A percentile compares a stretch with the other conserved stretches of the same genome.
Conservation (phyloP, 306 rosid species). For the Arachis stenosperma region DNA sequence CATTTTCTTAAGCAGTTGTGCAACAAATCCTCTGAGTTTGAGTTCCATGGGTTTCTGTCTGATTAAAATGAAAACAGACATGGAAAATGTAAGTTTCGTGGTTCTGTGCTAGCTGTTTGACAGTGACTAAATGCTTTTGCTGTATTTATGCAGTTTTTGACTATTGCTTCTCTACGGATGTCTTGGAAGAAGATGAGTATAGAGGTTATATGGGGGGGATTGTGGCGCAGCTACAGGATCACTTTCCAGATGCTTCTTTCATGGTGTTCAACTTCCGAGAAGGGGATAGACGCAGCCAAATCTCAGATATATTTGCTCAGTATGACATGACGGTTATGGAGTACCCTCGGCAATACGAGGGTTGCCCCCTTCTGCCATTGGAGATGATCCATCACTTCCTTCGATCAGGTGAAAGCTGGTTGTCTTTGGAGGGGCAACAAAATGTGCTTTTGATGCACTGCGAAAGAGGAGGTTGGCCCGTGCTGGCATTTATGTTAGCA, state of each 20-base stretch:
- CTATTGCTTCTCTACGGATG: constrained; percentile 93
- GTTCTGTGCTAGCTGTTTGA: background rate
- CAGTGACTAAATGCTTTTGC: constrained; percentile 20
- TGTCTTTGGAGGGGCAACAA: constrained; percentile 90
- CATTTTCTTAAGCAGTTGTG: constrained; percentile 13
- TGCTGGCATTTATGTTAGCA: constrained; percentile 97
- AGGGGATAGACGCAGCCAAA: constrained; percentile 76
- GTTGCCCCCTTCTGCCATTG: constrained; percentile 85
- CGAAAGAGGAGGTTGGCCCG: constrained; percentile 99
- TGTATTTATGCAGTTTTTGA: constrained; percentile 72
- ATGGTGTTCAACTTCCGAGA: constrained; percentile 97
- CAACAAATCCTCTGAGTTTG: background rate
- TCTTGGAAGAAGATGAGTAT: constrained; percentile 88
- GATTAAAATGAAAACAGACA: background rate
- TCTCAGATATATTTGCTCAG: constrained; percentile 81
- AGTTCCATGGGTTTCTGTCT: constrained; percentile 13
- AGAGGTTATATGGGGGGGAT: constrained; percentile 83
- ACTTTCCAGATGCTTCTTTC: constrained; percentile 94
- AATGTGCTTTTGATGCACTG: constrained; percentile 97
- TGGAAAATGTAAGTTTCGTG: constrained; percentile 13
- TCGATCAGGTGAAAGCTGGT: constrained; percentile 98
- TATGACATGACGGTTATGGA: constrained; percentile 99
- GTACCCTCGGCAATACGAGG: constrained; percentile 91
- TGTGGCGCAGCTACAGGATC: constrained; percentile 86
- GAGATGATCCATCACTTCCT: constrained; percentile 99